These are phyloP conservation scores for Dichomitus squalens DNA, from an alignment of 1,284 basidiomycete genomes.

Conservation along the genomic window DNA sequence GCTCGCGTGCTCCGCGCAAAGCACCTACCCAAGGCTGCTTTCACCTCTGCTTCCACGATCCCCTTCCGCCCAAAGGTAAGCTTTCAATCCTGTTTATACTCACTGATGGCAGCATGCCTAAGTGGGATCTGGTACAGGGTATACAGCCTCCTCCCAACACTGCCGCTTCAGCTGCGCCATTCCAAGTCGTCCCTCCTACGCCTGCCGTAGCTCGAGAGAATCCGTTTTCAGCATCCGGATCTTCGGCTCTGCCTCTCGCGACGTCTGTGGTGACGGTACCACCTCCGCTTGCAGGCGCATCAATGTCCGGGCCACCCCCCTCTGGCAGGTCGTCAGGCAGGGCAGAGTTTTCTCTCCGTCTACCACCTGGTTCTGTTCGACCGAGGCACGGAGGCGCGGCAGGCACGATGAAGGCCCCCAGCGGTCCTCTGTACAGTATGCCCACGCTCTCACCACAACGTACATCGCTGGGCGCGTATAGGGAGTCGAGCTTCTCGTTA, in stretches of 20 bases:
- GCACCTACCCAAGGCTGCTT: conserved; percentile 66
- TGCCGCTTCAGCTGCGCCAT: neutral
- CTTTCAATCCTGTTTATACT: neutral
- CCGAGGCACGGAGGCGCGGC: conserved; percentile 5
- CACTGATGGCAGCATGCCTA: neutral
- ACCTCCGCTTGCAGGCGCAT: neutral
- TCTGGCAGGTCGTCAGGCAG: neutral
- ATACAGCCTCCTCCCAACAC: conserved; percentile 6
- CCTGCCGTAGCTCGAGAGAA: conserved; percentile 7
- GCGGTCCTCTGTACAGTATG: conserved; percentile 21
- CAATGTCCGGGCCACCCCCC: neutral
- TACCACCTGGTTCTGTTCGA: conserved; percentile 13
- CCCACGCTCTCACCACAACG: conserved; percentile 21
- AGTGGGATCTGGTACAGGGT: neutral
- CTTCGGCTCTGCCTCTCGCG: neutral
- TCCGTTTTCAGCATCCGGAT: conserved; percentile 2
- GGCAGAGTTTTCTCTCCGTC: conserved; percentile 10
- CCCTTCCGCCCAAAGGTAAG: conserved; percentile 20
- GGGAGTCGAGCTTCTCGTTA: conserved; percentile 18
- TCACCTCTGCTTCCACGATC: conserved; percentile 57
- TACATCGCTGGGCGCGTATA: conserved; percentile 10
- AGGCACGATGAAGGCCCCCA: conserved; percentile 1
- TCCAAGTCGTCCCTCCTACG: conserved; percentile 3
- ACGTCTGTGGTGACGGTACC: conserved; percentile 8
- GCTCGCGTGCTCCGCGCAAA: conserved; percentile 52